phyloP scores from a whole-genome alignment of 208 protist genomes.

The Porcisia hertigi region DNA sequence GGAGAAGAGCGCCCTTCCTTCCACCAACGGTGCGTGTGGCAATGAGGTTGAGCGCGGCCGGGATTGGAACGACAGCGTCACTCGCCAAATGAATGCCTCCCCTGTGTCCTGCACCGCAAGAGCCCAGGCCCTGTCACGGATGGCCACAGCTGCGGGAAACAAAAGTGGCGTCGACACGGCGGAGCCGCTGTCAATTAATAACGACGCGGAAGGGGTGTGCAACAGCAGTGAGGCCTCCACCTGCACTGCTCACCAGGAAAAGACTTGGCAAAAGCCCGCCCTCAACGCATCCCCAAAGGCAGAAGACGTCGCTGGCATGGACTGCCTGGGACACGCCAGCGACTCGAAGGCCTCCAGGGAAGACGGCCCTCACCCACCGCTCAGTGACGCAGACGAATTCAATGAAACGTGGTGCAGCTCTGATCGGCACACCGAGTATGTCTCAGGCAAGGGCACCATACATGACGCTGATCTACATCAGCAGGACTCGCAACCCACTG shows the following conservation, averaged over 20 bases:
- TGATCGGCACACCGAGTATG: slow-evolving; percentile 1
- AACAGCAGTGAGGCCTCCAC: background rate
- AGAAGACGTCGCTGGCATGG: background rate
- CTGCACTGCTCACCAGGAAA: background rate
- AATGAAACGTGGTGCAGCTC: slow-evolving; percentile 15
- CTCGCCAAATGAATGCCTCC: background rate
- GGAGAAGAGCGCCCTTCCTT: background rate
- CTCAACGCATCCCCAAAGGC: background rate
- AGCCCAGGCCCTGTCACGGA: background rate
- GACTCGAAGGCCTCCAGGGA: background rate
- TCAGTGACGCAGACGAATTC: slow-evolving; percentile 7
- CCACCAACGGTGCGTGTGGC: slow-evolving; percentile 11
- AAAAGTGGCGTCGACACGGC: background rate
- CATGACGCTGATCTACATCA: background rate
- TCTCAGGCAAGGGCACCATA: background rate
- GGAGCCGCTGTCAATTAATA: background rate
- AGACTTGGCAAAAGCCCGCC: background rate
- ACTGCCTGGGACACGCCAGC: background rate
- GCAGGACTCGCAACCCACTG: background rate
- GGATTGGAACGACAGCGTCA: background rate
- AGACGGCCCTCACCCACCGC: background rate
- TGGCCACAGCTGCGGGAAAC: background rate
- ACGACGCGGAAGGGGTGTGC: background rate
- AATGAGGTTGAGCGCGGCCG: background rate
- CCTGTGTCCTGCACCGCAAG: background rate